Conservation (phyloP, 345 rosid genomes). For the Gossypium stocksii region DNA sequence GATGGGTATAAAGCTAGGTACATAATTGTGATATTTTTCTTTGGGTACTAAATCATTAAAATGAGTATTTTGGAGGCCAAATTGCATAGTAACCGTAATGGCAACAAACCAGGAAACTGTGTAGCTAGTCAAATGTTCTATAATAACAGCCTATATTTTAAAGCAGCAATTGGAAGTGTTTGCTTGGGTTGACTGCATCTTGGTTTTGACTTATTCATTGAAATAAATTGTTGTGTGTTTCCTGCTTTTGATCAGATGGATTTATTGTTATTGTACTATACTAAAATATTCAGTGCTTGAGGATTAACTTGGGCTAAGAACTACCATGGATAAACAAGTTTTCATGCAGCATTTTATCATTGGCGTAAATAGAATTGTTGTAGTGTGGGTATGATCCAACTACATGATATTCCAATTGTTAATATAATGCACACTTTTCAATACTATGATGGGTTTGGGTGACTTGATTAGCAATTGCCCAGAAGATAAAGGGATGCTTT, state of each 20-base stretch:
- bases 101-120: not conserved
- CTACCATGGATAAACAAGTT: not conserved
- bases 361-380: not conserved
- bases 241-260: not conserved
- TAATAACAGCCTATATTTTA: not conserved
- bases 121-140: not conserved
- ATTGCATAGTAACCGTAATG: too few species aligned
- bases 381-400: not conserved
- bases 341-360: not conserved
- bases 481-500: not conserved
- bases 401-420: not conserved
- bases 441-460: not conserved
- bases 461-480: not conserved
- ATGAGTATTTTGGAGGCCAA: too few species aligned
- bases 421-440: not conserved
- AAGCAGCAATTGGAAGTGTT: not conserved
- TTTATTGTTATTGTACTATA: not conserved
- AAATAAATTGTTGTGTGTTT: not conserved
- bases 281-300: not conserved
- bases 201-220: not conserved
- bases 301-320: not conserved
- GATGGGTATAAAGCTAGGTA: too few species aligned
- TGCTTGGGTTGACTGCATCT: not conserved
- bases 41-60: too few species aligned
- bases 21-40: too few species aligned